Evolutionary conservation across 495 filamentous ascomycete species (phyloP), one percentile per base, ranked within the genome.

Genomic region (Xylaria intraflava): DNA sequence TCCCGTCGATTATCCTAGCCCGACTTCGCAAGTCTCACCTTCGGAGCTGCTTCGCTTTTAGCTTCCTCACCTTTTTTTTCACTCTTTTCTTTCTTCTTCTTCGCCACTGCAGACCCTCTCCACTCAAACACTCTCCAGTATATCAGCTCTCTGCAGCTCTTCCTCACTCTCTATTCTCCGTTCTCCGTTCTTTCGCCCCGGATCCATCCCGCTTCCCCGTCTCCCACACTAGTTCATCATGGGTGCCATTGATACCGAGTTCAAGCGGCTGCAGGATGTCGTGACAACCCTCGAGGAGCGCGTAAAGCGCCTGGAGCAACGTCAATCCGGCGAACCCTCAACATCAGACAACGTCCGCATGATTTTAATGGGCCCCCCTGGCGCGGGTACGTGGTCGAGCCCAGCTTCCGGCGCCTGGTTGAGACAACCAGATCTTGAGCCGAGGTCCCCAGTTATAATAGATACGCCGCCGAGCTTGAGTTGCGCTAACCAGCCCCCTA

Each of bases 321-420:
- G 76, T 44, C 73, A 81, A 67, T 76, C 72, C 51, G 74, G 73
- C 57, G 66, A 67, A 30, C 58, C 69, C 42, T 72, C 79, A 67
- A 68, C 78, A 55, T 75, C 78, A 16, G 72, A 86, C 58, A 80
- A 82, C 61, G 80, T 97, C 71, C 83, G 93, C 72, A 94, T 97
- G 84, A 89, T 99, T 62, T 75, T 99, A 60, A 97, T 99, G 81
- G 93, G 93, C 12, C 94, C 93, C 66, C 93, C 93, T 44, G 93
- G 93, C 68, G 93, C 93, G 71, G 93, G 93, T 96, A 84, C 52
- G 85, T 72, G 17, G 38, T 35, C 39, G 45, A 42, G 40, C 14
- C 30, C 40, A 51, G 3, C n/a, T 20, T 39, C 44, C 42, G 41
- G 45, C 22, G 40, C 44, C 42, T 51, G 45, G 23, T 23, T 4